phyloP scores from a whole-genome alignment of 345 rosid species.

The Heritiera fomes region DNA sequence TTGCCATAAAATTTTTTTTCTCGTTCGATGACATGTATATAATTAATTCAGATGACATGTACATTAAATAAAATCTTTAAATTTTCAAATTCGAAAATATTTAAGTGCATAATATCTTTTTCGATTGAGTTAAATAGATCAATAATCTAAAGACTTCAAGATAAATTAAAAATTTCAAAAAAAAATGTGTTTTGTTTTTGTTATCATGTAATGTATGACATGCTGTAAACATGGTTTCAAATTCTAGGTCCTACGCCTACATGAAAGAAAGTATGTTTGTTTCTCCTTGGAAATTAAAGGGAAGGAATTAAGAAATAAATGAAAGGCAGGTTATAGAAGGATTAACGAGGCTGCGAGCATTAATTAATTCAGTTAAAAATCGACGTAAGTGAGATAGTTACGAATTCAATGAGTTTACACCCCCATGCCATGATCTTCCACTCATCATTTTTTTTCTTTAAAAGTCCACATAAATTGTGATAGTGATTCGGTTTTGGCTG shows the following conservation, averaged over 20 bases:
- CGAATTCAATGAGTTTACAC: background rate
- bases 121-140: too few relatives aligned
- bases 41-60: too few relatives aligned
- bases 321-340: background rate
- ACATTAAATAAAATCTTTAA: too few relatives aligned
- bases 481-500: background rate
- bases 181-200: too few relatives aligned
- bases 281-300: background rate
- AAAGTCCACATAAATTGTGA: background rate
- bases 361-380: background rate
- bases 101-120: too few relatives aligned
- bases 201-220: background rate
- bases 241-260: background rate
- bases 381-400: background rate
- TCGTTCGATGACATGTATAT: too few relatives aligned
- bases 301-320: background rate
- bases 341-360: background rate
- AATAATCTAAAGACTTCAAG: too few relatives aligned
- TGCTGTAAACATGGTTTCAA: background rate
- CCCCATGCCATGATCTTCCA: background rate
- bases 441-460: background rate
- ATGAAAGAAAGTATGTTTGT: background rate
- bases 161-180: too few relatives aligned
- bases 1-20: background rate
- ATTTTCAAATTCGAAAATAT: too few relatives aligned